Evolutionary conservation across 768 basidiomycete species (phyloP).

Genomic region (Suillus sp.): DNA sequence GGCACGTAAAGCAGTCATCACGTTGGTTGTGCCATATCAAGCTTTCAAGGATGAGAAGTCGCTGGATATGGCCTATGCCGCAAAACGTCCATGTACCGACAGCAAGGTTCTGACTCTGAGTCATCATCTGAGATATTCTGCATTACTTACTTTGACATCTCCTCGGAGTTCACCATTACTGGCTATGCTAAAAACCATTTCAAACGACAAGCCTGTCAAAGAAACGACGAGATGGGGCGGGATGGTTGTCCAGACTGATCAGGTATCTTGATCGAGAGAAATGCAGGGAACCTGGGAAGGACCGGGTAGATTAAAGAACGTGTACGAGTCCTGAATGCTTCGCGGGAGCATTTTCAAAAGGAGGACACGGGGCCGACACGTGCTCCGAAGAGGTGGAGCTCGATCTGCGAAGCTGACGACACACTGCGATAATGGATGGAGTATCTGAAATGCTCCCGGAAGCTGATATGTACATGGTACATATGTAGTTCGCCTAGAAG

Average conservation of each 20-base stretch:
- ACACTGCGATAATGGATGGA: background rate
- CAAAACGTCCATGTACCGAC: background rate
- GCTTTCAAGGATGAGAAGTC: conserved; percentile 1
- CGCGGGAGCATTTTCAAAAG: conserved; percentile 1
- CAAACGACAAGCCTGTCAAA: background rate
- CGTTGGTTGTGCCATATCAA: background rate
- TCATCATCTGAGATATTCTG: background rate
- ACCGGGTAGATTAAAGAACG: background rate
- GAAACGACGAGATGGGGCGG: background rate
- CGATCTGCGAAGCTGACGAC: conserved; percentile 1
- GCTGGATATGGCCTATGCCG: background rate
- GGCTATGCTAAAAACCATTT: background rate
- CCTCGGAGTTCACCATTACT: background rate
- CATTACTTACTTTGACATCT: background rate
- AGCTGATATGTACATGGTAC: background rate
- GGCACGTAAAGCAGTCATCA: background rate
- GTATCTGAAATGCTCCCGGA: background rate
- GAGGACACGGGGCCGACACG: background rate
- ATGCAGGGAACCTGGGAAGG: background rate
- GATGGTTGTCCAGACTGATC: background rate
- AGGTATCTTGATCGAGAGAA: background rate
- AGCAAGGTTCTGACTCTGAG: background rate
- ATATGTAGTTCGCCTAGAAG: background rate
- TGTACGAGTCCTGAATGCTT: background rate
- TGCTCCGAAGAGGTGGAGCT: conserved; percentile 4